Evolutionary conservation across 192 early-diverging fungal genomes (phyloP).

Genomic region (Rhizoclosmatium sp.): DNA sequence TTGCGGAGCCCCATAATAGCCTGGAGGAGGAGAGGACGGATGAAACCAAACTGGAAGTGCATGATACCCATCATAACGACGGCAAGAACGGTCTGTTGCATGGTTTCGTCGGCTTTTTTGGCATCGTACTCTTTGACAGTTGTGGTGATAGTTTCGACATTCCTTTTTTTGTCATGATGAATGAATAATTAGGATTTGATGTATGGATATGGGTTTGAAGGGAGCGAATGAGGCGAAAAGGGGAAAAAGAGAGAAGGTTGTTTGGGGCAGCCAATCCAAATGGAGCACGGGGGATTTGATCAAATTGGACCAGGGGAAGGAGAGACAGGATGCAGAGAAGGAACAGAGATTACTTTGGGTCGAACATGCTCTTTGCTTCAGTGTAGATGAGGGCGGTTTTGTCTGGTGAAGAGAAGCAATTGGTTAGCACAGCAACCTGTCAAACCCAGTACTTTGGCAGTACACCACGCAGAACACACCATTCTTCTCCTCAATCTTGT

Average conservation of each 20-base stretch:
- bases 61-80: slow-evolving; percentile 77
- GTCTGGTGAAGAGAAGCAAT: slow-evolving; percentile 58
- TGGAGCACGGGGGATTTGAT: no score
- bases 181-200: slow-evolving; percentile 17
- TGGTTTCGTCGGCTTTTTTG: slow-evolving; percentile 70
- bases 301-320: no score
- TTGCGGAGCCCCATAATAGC: slow-evolving; percentile 79
- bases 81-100: slow-evolving; percentile 76
- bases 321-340: no score
- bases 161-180: slow-evolving; percentile 41
- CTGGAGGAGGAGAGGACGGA: slow-evolving; percentile 90
- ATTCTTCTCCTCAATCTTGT: slow-evolving; percentile 72
- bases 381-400: slow-evolving; percentile 80
- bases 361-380: slow-evolving; percentile 70
- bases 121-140: slow-evolving; percentile 82
- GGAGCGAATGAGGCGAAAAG: neutral
- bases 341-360: slow-evolving; percentile 34
- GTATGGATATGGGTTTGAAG: neutral
- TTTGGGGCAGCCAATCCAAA: neutral
- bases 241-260: neutral
- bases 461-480: slow-evolving; percentile 49
- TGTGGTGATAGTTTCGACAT: slow-evolving; percentile 62
- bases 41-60: slow-evolving; percentile 88
- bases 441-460: neutral
- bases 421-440: neutral